Conservation (phyloP, 2,329 filamentous ascomycete genomes). For the Nemania bipapillata region DNA sequence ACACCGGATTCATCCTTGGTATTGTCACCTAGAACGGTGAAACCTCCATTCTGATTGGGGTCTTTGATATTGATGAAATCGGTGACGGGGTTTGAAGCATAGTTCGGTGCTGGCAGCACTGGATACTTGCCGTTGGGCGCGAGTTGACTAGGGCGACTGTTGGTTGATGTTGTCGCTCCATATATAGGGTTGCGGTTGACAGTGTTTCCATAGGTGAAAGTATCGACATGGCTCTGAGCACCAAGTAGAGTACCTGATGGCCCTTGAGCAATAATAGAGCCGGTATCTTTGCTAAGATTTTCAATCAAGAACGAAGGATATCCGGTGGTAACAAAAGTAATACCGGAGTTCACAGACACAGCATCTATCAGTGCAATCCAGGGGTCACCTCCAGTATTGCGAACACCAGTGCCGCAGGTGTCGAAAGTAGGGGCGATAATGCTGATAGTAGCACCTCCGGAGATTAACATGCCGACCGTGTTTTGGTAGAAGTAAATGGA, state of each 20-base stretch:
- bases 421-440: constrained; percentile 57
- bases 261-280: constrained; percentile 52
- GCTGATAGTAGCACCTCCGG: constrained; percentile 55
- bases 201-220: constrained; percentile 58
- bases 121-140: constrained; percentile 55
- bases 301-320: constrained; percentile 58
- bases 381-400: constrained; percentile 53
- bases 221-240: constrained; percentile 51
- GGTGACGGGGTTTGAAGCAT: constrained; percentile 49
- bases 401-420: constrained; percentile 53
- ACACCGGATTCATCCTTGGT: constrained; percentile 53
- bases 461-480: constrained; percentile 55
- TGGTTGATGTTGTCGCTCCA: constrained; percentile 49
- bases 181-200: constrained; percentile 56
- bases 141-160: constrained; percentile 51
- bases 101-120: constrained; percentile 55
- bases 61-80: constrained; percentile 59
- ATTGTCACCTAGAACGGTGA: constrained; percentile 54
- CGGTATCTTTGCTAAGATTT: constrained; percentile 57
- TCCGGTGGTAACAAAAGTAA: constrained; percentile 54
- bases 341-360: constrained; percentile 56
- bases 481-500: constrained; percentile 58
- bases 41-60: constrained; percentile 53
- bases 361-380: constrained; percentile 57
- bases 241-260: constrained; percentile 51